phyloP scores from a whole-genome alignment of 1,284 basidiomycete species.

The Austroboletus rostrupii region DNA sequence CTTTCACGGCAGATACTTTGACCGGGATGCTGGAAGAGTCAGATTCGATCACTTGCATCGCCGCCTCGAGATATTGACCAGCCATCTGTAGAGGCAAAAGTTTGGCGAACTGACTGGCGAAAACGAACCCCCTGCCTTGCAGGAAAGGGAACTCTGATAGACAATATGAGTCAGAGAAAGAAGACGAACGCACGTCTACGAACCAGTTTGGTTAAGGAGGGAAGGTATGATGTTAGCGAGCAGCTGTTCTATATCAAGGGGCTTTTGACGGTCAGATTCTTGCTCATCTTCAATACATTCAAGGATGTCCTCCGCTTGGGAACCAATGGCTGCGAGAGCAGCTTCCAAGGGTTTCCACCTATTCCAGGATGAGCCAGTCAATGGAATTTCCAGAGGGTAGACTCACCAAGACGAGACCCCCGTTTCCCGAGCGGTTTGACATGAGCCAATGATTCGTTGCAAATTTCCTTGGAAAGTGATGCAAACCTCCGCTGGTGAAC shows the following conservation, averaged over 20 bases:
- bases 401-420: conserved; percentile 54
- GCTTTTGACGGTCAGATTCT: conserved; percentile 55
- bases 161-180: conserved; percentile 1
- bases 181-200: conserved; percentile 15
- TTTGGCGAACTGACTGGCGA: conserved; percentile 85
- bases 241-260: conserved; percentile 75
- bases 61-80: conserved; percentile 82
- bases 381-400: neutral
- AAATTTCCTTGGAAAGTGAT: conserved; percentile 56
- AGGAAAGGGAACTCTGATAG: conserved; percentile 78
- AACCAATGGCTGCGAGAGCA: conserved; percentile 79
- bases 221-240: conserved; percentile 79
- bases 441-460: conserved; percentile 52
- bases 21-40: conserved; percentile 71
- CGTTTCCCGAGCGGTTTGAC: conserved; percentile 49
- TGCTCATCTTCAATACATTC: conserved; percentile 76
- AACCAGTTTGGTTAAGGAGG: conserved; percentile 64
- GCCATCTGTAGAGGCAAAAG: conserved; percentile 69
- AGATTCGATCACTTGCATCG: conserved; percentile 81
- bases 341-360: conserved; percentile 93
- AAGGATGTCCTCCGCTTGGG: conserved; percentile 73
- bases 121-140: conserved; percentile 92
- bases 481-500: conserved; percentile 55
- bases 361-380: conserved; percentile 6
- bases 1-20: conserved; percentile 91